Evolutionary conservation across 805 yeast genomes (phyloP).

Genomic region (Kodamaea kakaduensis): DNA sequence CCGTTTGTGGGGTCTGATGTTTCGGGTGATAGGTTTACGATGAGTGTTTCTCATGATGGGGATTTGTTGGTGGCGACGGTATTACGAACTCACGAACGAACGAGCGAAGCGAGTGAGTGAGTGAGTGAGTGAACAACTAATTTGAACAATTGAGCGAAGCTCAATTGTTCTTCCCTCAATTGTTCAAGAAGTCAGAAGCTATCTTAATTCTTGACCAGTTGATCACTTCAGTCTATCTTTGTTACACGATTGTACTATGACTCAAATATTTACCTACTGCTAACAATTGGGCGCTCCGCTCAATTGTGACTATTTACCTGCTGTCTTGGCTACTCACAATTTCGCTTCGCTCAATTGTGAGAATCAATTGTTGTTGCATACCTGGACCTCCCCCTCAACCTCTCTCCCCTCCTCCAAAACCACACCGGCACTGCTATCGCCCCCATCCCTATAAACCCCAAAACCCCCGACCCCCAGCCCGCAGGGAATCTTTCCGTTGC

Average conservation of each 20-base stretch:
- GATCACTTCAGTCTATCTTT: neutral
- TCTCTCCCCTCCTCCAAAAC: slow-evolving; percentile 42
- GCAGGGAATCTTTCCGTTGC: slow-evolving; percentile 49
- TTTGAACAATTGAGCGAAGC: too few relatives aligned
- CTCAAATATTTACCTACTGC: too few relatives aligned
- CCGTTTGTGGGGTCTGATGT: slow-evolving; percentile 38
- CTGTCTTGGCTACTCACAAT: too few relatives aligned
- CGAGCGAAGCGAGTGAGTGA: too few relatives aligned
- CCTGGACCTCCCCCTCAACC: slow-evolving; percentile 40
- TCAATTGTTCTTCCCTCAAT: too few relatives aligned
- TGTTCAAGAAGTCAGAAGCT: too few relatives aligned
- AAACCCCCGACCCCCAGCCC: slow-evolving; percentile 54
- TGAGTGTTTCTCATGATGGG: slow-evolving; percentile 64
- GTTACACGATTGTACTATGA: neutral
- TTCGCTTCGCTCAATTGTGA: too few relatives aligned
- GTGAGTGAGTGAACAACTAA: too few relatives aligned
- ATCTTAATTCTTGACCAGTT: too few relatives aligned
- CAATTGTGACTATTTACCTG: neutral
- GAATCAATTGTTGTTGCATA: too few relatives aligned
- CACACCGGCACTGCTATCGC: slow-evolving; percentile 47
- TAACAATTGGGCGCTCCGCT: neutral
- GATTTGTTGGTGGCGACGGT: slow-evolving; percentile 57
- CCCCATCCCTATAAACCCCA: slow-evolving; percentile 42
- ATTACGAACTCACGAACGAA: too few relatives aligned
- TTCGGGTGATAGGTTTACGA: slow-evolving; percentile 35